A percentile compares a stretch with the other conserved stretches of the same genome.
Conservation (phyloP, 306 rosid genomes). For the Medicago lupulina region DNA sequence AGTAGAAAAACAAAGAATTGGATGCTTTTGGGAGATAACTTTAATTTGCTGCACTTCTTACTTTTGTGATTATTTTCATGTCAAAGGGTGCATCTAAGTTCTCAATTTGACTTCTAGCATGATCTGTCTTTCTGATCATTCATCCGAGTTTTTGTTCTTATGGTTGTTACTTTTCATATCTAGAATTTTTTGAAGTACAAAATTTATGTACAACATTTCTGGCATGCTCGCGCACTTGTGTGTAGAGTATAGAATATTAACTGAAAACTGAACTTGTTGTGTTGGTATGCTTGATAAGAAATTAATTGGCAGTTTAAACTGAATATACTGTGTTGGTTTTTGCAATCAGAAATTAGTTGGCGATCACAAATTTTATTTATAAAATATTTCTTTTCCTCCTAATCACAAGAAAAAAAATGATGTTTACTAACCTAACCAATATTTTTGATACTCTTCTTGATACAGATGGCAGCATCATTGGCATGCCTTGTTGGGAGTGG, state of each 20-base stretch:
- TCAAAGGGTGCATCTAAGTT: slow-evolving; percentile 1
- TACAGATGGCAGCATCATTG: slow-evolving; percentile 76
- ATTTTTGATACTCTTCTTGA: slow-evolving; percentile 25
- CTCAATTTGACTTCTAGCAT: slow-evolving; percentile 36
- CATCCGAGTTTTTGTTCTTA: neutral
- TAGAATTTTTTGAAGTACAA: slow-evolving; percentile 15
- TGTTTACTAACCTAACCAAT: neutral
- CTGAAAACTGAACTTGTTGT: neutral
- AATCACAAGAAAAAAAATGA: neutral
- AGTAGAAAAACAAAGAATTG: neutral
- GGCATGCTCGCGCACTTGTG: neutral
- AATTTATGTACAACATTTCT: neutral
- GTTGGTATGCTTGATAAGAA: slow-evolving; percentile 18
- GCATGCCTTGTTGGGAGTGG: slow-evolving; percentile 82
- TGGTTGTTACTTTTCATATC: slow-evolving; percentile 11
- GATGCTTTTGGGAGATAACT: neutral
- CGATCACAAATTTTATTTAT: slow-evolving; percentile 5
- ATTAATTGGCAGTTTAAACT: neutral
- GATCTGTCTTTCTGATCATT: slow-evolving; percentile 17
- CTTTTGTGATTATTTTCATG: neutral
- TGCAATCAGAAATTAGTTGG: slow-evolving; percentile 1
- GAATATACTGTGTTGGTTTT: slow-evolving; percentile 15
- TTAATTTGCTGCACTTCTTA: neutral
- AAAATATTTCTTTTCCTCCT: slow-evolving; percentile 10
- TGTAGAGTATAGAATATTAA: neutral